A percentile compares a stretch with the other conserved stretches of the same genome.
Conservation (phyloP, 2,329 filamentous ascomycete genomes). For the Incumbomyces lentus region DNA sequence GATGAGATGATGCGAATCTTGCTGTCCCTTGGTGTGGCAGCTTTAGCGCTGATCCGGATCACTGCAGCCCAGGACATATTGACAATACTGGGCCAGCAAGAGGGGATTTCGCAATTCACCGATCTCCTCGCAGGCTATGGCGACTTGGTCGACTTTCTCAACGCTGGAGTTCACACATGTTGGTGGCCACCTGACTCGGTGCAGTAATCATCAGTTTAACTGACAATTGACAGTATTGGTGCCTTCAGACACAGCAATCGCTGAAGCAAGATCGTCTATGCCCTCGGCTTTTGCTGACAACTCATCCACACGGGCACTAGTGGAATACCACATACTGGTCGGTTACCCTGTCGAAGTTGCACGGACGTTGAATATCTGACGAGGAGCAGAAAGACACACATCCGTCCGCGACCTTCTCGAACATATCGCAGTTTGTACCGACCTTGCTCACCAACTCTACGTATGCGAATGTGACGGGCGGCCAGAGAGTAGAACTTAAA, state of each 20-base stretch:
- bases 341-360: too few relatives aligned
- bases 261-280: slow-evolving; percentile 7
- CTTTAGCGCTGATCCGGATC: not conserved
- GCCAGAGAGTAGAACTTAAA: slow-evolving; percentile 46
- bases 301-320: slow-evolving; percentile 33
- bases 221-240: slow-evolving; percentile 11
- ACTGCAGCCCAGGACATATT: slow-evolving; percentile 14
- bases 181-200: not conserved
- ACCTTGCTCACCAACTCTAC: slow-evolving; percentile 41
- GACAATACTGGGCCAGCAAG: slow-evolving; percentile 14
- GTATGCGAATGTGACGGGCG: slow-evolving; percentile 50
- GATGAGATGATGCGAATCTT: too few relatives aligned
- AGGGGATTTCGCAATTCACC: slow-evolving; percentile 14
- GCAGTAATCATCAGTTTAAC: not conserved
- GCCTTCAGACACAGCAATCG: slow-evolving; percentile 14
- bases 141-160: slow-evolving; percentile 14
- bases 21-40: not conserved
- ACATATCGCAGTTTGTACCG: slow-evolving; percentile 34
- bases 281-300: slow-evolving; percentile 9
- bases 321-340: slow-evolving; percentile 48
- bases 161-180: slow-evolving; percentile 16
- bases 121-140: slow-evolving; percentile 10
- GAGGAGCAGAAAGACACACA: slow-evolving; percentile 36
- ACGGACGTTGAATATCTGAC: too few relatives aligned
- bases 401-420: slow-evolving; percentile 19